Evolutionary conservation across 768 basidiomycete genomes (phyloP).

Genomic region (Lyophyllum atratum): DNA sequence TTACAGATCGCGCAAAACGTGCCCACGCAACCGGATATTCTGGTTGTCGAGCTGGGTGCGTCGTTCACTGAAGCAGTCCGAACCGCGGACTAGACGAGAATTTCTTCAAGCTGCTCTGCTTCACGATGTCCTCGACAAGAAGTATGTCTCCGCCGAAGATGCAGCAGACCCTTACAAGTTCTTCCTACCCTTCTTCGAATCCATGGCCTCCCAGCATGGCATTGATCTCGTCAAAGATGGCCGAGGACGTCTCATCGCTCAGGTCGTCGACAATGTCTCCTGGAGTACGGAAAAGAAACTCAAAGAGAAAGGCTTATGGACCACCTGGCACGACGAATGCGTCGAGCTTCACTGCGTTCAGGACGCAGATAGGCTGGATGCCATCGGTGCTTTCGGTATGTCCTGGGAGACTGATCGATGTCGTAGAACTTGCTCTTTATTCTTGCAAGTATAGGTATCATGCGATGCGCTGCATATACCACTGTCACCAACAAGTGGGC

Average conservation of each 20-base stretch:
- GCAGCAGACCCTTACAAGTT: constrained; percentile 64
- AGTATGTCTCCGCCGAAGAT: constrained; percentile 64
- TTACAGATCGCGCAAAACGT: constrained; percentile 61
- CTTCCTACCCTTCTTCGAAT: constrained; percentile 66
- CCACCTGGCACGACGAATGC: constrained; percentile 69
- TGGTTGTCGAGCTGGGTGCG: constrained; percentile 70
- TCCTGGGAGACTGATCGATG: not conserved
- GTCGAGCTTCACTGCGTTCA: constrained; percentile 81
- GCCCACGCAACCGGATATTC: constrained; percentile 57
- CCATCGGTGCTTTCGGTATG: constrained; percentile 79
- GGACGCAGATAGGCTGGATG: constrained; percentile 79
- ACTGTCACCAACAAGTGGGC: constrained; percentile 50
- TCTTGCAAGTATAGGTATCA: constrained; percentile 41
- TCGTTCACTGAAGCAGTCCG: not conserved
- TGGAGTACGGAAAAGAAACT: constrained; percentile 84
- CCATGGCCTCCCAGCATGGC: constrained; percentile 40
- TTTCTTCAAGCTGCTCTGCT: constrained; percentile 66
- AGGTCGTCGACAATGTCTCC: constrained; percentile 77
- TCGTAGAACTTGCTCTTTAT: not conserved
- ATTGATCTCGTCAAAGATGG: constrained; percentile 63
- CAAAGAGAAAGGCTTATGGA: constrained; percentile 53
- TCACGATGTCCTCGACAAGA: constrained; percentile 87
- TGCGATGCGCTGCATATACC: constrained; percentile 72
- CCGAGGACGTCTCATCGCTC: constrained; percentile 54
- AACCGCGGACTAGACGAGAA: not conserved